Conservation (phyloP, 1,139 yeast species). For the Nakaseomyces bracarensis region DNA sequence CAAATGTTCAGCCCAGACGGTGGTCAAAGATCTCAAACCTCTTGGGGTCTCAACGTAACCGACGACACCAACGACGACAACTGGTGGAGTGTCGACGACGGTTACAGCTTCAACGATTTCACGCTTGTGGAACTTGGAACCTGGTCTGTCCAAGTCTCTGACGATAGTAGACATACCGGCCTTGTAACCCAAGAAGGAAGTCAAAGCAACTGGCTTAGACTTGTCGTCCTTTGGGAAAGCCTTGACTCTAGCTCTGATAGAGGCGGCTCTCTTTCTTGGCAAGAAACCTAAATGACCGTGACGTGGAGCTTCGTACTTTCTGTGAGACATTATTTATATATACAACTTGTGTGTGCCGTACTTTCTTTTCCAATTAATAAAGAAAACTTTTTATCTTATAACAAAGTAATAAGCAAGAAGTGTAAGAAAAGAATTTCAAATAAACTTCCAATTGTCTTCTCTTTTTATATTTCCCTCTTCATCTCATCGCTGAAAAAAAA, state of each 20-base stretch:
- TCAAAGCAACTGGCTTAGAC: constrained; percentile 97
- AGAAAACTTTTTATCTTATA: constrained; percentile 2
- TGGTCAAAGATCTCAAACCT: constrained; percentile 98
- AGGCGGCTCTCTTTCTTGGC: constrained; percentile 99
- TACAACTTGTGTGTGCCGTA: constrained; percentile 4
- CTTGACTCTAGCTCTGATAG: constrained; percentile 98
- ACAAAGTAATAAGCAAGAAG: not conserved
- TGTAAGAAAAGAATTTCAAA: not conserved
- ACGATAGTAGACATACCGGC: constrained; percentile 99
- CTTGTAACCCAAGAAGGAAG: constrained; percentile 97
- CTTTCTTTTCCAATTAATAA: not conserved
- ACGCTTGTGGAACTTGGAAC: constrained; percentile 99
- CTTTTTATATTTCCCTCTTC: not conserved
- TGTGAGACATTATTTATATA: constrained; percentile 75
- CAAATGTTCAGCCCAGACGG: constrained; percentile 99
- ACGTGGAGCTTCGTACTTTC: constrained; percentile 99
- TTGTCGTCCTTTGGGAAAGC: constrained; percentile 99
- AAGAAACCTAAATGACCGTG: constrained; percentile 99
- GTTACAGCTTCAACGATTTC: constrained; percentile 99
- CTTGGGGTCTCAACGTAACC: constrained; percentile 99
- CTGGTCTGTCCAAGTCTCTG: constrained; percentile 99
- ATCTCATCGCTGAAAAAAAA: not conserved
- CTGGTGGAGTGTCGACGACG: constrained; percentile 98
- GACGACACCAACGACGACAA: constrained; percentile 98
- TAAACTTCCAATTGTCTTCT: not conserved